phyloP scores from a whole-genome alignment of 208 protist species.

The Lotmaria passim region DNA sequence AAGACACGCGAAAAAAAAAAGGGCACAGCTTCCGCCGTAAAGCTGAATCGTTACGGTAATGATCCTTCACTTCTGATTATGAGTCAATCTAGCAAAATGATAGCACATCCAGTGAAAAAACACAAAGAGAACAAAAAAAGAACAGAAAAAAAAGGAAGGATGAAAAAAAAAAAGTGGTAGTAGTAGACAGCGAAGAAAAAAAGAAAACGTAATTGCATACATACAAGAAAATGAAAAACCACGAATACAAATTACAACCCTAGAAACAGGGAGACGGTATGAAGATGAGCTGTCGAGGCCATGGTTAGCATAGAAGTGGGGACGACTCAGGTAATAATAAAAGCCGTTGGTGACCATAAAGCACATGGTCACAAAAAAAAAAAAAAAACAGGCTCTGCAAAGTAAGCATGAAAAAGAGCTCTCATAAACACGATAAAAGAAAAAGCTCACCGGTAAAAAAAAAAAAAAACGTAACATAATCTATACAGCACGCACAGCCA shows the following conservation, averaged over 20 bases:
- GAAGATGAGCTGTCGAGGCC: background rate
- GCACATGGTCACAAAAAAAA: too few species aligned
- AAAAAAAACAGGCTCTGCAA: too few species aligned
- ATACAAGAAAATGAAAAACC: background rate
- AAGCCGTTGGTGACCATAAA: too few species aligned
- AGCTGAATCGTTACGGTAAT: background rate
- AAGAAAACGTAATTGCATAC: conserved; percentile 12
- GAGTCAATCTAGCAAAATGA: conserved; percentile 6
- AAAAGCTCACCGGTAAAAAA: too few species aligned
- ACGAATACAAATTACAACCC: background rate
- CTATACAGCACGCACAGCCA: too few species aligned
- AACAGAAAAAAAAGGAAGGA: conserved; percentile 6
- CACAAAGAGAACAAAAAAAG: conserved; percentile 5
- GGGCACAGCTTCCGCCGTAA: too few species aligned
- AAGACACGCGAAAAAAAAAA: background rate
- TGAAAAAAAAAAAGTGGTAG: conserved; percentile 22
- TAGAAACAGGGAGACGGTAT: background rate
- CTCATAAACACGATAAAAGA: too few species aligned
- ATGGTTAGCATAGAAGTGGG: too few species aligned
- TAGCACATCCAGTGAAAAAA: background rate
- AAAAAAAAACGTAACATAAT: too few species aligned
- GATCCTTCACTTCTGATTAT: background rate
- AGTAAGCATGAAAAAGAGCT: too few species aligned
- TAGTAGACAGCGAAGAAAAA: conserved; percentile 17
- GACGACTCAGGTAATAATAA: too few species aligned